Evolutionary conservation across 768 basidiomycete species (phyloP).

Genomic region (Leccinum boreale): DNA sequence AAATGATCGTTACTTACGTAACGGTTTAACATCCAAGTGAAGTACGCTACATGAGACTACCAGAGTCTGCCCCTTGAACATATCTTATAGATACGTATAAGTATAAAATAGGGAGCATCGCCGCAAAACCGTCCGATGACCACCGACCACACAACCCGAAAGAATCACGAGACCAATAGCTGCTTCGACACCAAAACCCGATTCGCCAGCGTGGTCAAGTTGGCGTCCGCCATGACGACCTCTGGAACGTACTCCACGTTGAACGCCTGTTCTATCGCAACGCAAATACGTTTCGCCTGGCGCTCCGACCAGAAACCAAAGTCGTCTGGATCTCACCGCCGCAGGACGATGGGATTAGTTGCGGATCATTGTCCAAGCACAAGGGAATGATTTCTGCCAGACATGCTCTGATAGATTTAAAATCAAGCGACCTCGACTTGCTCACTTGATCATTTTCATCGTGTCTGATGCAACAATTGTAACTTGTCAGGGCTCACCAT

Average conservation of each 20-base stretch:
- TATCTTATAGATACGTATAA: too few relatives aligned
- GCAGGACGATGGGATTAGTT: slow-evolving; percentile 72
- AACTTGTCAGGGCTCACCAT: slow-evolving; percentile 50
- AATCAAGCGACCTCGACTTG: slow-evolving; percentile 60
- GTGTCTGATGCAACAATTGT: neutral
- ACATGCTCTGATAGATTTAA: slow-evolving; percentile 58
- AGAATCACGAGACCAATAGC: slow-evolving; percentile 36
- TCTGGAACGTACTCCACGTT: slow-evolving; percentile 86
- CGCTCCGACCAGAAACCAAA: slow-evolving; percentile 90
- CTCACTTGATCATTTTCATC: slow-evolving; percentile 48
- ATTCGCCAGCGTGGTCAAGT: slow-evolving; percentile 76
- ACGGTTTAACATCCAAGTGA: too few relatives aligned
- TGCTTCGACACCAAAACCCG: slow-evolving; percentile 78
- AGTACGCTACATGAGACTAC: too few relatives aligned
- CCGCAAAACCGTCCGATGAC: too few relatives aligned
- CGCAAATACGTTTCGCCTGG: slow-evolving; percentile 88
- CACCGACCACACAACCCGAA: neutral
- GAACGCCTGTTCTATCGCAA: slow-evolving; percentile 77
- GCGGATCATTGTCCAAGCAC: slow-evolving; percentile 83
- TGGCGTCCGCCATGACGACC: slow-evolving; percentile 92
- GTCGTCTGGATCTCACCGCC: slow-evolving; percentile 70
- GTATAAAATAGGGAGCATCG: too few relatives aligned
- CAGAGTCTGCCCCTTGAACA: too few relatives aligned
- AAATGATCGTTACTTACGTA: too few relatives aligned
- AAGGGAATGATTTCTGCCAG: slow-evolving; percentile 79